phyloP scores from a whole-genome alignment of 2,329 filamentous ascomycete species.

The Ciborinia camelliae region DNA sequence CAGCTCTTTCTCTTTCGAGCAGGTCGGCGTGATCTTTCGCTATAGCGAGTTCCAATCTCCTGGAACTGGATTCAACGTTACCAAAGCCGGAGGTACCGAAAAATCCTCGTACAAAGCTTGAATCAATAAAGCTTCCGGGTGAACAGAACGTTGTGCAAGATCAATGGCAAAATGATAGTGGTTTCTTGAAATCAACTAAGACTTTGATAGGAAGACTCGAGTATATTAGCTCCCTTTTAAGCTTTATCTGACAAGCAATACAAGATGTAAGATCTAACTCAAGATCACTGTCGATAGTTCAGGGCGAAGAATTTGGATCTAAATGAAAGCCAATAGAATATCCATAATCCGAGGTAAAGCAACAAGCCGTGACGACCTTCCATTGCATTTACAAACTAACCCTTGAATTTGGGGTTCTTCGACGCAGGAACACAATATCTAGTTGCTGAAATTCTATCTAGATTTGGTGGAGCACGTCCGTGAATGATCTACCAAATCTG shows the following conservation, averaged over 20 bases:
- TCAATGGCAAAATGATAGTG: constrained; percentile 6
- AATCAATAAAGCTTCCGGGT: constrained; percentile 25
- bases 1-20: constrained; percentile 17
- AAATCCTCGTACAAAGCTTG: constrained; percentile 24
- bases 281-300: constrained; percentile 4
- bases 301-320: not conserved
- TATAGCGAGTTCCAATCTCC: constrained; percentile 24
- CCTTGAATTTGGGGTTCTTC: constrained; percentile 13
- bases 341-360: constrained; percentile 14
- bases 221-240: constrained; percentile 26
- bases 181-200: constrained; percentile 10
- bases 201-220: constrained; percentile 21
- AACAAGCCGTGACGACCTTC: constrained; percentile 21
- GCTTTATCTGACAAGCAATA: constrained; percentile 25
- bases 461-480: constrained; percentile 15
- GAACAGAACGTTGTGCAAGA: constrained; percentile 24
- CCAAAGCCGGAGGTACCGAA: constrained; percentile 27
- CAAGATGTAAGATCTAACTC: constrained; percentile 22
- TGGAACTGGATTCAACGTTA: constrained; percentile 28
- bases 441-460: constrained; percentile 17
- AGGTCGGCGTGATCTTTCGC: constrained; percentile 25
- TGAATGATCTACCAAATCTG: constrained; percentile 20
- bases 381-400: constrained; percentile 17
- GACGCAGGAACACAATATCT: constrained; percentile 19
- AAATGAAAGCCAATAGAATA: constrained; percentile 1